phyloP scores from a whole-genome alignment of 2,329 filamentous ascomycete genomes.

The Ampelomyces quisqualis region DNA sequence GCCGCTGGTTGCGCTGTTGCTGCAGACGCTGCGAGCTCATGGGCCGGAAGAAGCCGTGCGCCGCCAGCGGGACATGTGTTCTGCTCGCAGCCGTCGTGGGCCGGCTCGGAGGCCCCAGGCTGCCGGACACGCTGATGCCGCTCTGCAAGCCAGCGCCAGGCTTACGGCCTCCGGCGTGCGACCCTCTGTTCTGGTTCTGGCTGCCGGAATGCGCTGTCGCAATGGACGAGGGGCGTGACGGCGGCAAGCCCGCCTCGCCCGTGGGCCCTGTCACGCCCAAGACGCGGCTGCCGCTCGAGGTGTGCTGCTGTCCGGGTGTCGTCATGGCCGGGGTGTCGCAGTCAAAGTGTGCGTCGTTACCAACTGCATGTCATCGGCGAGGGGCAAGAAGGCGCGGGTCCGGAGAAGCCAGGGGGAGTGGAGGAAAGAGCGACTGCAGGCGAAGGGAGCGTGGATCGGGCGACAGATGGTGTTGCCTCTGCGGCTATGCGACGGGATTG shows the following conservation, averaged over 20 bases:
- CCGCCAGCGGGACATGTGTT: slow-evolving; percentile 86
- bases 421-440: slow-evolving; percentile 15
- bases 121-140: slow-evolving; percentile 46
- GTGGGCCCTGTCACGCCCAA: slow-evolving; percentile 48
- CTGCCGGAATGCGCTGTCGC: slow-evolving; percentile 42
- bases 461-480: slow-evolving; percentile 10
- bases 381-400: slow-evolving; percentile 9
- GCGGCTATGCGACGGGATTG: slow-evolving; percentile 4
- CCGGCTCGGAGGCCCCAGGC: slow-evolving; percentile 46
- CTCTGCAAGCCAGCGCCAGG: slow-evolving; percentile 44
- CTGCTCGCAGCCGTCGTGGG: slow-evolving; percentile 70
- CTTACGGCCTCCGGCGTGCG: background rate
- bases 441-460: slow-evolving; percentile 26
- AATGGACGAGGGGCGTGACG: slow-evolving; percentile 49
- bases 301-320: slow-evolving; percentile 34
- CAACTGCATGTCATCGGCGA: slow-evolving; percentile 38
- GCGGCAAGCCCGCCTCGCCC: slow-evolving; percentile 52
- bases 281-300: slow-evolving; percentile 39
- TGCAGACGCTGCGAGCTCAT: slow-evolving; percentile 97
- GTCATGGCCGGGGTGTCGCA: slow-evolving; percentile 36
- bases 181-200: slow-evolving; percentile 35
- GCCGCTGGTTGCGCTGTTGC: slow-evolving; percentile 72
- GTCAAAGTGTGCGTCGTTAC: slow-evolving; percentile 23
- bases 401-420: background rate
- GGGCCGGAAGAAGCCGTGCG: slow-evolving; percentile 89